Percentiles rank a stretch among this genome's conserved stretches.
phyloP scores from a whole-genome alignment of 106 monocot species.

The Dendrobium officinale region DNA sequence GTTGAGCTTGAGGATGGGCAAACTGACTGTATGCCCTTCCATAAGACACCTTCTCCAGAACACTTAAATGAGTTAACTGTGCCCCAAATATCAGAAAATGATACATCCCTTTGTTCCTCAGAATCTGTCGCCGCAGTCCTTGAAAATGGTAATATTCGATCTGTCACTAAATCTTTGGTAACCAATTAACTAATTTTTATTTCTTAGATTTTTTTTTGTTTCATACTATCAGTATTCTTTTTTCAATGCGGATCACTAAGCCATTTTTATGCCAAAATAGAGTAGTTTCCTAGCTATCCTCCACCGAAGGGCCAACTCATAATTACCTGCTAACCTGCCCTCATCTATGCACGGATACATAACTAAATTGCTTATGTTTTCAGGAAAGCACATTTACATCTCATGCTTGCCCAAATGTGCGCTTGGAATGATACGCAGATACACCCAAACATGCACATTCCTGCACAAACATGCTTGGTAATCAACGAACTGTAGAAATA shows the following conservation, averaged over 20 bases:
- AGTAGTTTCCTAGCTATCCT: not conserved
- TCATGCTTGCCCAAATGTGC: too few species aligned
- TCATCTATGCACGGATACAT: too few species aligned
- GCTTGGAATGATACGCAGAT: too few species aligned
- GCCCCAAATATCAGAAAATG: constrained; percentile 14
- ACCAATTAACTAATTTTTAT: not conserved
- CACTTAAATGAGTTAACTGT: constrained; percentile 6
- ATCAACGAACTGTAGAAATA: too few species aligned
- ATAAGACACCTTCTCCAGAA: not conserved
- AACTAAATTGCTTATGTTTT: too few species aligned
- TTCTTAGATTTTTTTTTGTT: not conserved
- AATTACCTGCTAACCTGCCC: too few species aligned
- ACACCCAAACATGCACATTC: too few species aligned
- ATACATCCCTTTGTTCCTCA: constrained; percentile 7
- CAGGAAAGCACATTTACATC: too few species aligned
- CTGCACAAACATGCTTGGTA: too few species aligned
- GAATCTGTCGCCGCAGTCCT: constrained; percentile 7
- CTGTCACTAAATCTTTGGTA: not conserved
- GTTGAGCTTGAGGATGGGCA: not conserved
- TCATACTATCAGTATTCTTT: not conserved
- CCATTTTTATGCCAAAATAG: not conserved
- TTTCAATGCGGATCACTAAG: not conserved
- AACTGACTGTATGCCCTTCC: constrained; percentile 4
- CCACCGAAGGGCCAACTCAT: too few species aligned
- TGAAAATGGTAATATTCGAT: constrained; percentile 14